A percentile compares a stretch with the other conserved stretches of the same genome.
Conservation (phyloP, 805 yeast genomes). For the Jamesozyma rosinii region DNA sequence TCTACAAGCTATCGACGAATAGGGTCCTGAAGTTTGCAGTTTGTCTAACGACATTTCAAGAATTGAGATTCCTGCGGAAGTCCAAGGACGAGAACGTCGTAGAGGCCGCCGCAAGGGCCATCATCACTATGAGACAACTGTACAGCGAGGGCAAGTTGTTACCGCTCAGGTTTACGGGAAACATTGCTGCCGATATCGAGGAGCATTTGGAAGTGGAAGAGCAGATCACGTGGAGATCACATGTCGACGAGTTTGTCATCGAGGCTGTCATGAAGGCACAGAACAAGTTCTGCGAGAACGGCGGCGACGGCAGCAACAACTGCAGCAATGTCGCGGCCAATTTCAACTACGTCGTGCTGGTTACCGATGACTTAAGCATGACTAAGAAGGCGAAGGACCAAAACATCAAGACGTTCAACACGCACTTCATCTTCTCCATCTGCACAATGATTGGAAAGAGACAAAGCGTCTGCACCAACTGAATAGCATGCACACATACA, state of each 20-base stretch:
- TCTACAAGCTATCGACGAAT: conserved; percentile 58
- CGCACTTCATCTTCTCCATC: conserved; percentile 28
- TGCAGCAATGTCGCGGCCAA: conserved; percentile 25
- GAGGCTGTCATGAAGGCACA: conserved; percentile 36
- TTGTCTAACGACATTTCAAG: conserved; percentile 72
- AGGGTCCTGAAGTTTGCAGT: conserved; percentile 51
- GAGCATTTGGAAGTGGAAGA: conserved; percentile 69
- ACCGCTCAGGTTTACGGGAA: conserved; percentile 62
- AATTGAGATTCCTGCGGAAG: conserved; percentile 58
- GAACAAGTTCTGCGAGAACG: conserved; percentile 5
- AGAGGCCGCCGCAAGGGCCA: conserved; percentile 75
- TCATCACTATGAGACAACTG: conserved; percentile 60
- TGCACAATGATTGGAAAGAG: conserved; percentile 17
- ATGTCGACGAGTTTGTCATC: conserved; percentile 60
- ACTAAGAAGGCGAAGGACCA: conserved; percentile 43
- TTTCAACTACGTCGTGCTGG: conserved; percentile 50
- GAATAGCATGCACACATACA: neutral
- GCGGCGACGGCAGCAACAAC: neutral
- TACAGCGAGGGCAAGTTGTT: conserved; percentile 45
- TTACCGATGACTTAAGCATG: conserved; percentile 71
- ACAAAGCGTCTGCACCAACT: conserved; percentile 9
- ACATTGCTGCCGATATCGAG: conserved; percentile 55
- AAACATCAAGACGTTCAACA: conserved; percentile 26
- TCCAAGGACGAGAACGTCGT: conserved; percentile 65
- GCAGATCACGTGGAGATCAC: conserved; percentile 61